Evolutionary conservation across 441 rosid species (phyloP), one percentile per base, ranked within the genome.

Genomic region (Mallotus japonicus): DNA sequence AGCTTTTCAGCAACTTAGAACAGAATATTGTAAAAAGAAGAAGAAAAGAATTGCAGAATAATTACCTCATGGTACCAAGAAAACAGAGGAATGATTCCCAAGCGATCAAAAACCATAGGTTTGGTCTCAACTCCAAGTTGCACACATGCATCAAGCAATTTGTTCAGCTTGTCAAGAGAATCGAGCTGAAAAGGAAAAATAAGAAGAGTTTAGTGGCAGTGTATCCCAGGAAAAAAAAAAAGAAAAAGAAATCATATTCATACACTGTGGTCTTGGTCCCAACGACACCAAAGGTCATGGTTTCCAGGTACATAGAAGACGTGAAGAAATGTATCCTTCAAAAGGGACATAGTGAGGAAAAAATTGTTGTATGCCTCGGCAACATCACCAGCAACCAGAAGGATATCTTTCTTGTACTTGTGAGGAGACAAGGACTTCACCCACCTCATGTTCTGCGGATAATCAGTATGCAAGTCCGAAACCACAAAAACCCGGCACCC

Each of bases 11-110:
- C 40, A 37, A 37, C 0, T 37, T 37, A 37, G 40, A 37, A 37
- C 40, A 37, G 6, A 37, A 37, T 5, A 37, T 37, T 37, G 6
- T 37, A 79, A 6, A 58, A 17, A 76, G 20, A n/a, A 37, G 16
- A 67, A 19, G 40, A 62, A 32, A 20, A 59, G 40, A 73, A 65
- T 61, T 55, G 47, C n/a, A 17, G 69, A 73, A 42, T 37, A 62
- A 62, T 79, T 75, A 89, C 93, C 90, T 87, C 87, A 74, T 89
- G 92, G 75, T 89, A 87, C 92, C 92, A 87, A 72, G 92, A 89
- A 81, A 78, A 84, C 62, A 87, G 61, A 60, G 92, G 94, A 78
- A 86, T 72, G 78, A 89, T 86, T 40, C 94, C 92, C 78, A 89
- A 65, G 57, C 81, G 83, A 73, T 78, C 77, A 19, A 84, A 64